Conservation (phyloP, 192 early-diverging fungal genomes). For the Bifiguratus adelaidae region DNA sequence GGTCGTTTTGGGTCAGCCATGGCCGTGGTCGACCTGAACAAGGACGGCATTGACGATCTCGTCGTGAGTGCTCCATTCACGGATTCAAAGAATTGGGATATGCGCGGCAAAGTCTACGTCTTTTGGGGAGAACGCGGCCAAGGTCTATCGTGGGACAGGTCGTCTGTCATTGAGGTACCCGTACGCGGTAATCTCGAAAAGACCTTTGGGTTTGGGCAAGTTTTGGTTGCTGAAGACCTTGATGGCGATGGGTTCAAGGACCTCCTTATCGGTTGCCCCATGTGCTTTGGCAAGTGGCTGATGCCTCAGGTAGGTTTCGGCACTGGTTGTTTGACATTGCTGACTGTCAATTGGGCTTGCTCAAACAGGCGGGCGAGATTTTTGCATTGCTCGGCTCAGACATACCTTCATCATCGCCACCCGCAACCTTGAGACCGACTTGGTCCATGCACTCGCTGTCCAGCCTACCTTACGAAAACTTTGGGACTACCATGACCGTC, state of each 20-base stretch:
- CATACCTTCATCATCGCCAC: too few relatives aligned
- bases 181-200: too few relatives aligned
- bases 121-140: constrained; percentile 45
- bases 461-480: neutral
- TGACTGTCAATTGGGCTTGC: neutral
- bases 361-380: neutral
- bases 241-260: constrained; percentile 54
- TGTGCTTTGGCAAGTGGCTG: constrained; percentile 7
- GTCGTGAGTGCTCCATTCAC: constrained; percentile 55
- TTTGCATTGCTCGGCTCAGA: neutral
- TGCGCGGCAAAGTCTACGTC: constrained; percentile 50
- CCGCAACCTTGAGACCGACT: constrained; percentile 24
- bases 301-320: neutral
- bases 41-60: constrained; percentile 81
- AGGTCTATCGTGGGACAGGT: constrained; percentile 25
- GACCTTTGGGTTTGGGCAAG: constrained; percentile 30
- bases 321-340: constrained; percentile 5
- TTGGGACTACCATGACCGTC: constrained; percentile 20
- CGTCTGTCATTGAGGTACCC: constrained; percentile 7
- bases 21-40: constrained; percentile 72
- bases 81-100: constrained; percentile 10
- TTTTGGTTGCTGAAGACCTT: constrained; percentile 47
- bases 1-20: constrained; percentile 66
- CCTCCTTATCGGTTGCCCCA: constrained; percentile 56
- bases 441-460: constrained; percentile 28